Conservation (phyloP, 2,329 filamentous ascomycete genomes). For the Fusarium circinatum region DNA sequence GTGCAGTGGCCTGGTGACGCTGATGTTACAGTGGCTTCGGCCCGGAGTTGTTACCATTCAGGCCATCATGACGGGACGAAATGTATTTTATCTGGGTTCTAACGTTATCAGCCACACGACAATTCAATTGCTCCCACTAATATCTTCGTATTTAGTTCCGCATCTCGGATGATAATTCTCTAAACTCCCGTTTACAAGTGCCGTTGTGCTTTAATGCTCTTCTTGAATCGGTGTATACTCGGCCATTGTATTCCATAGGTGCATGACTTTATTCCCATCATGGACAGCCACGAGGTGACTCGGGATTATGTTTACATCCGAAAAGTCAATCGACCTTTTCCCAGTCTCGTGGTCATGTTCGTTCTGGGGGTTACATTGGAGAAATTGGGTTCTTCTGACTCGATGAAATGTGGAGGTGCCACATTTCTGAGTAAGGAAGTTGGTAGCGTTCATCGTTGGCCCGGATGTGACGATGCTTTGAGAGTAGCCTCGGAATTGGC, state of each 20-base stretch:
- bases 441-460: neutral
- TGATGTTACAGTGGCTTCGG: slow-evolving; percentile 5
- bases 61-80: slow-evolving; percentile 2
- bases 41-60: neutral
- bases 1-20: slow-evolving; percentile 20
- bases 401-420: neutral
- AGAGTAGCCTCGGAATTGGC: neutral
- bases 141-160: neutral
- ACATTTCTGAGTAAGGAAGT: slow-evolving; percentile 16
- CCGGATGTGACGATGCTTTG: neutral
- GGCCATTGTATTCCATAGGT: neutral
- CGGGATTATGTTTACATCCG: slow-evolving; percentile 7
- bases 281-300: neutral
- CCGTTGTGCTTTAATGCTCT: neutral
- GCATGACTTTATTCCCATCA: slow-evolving; percentile 3
- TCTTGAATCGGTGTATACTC: neutral
- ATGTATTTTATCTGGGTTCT: neutral
- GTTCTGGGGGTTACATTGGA: slow-evolving; percentile 8
- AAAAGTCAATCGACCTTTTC: slow-evolving; percentile 3
- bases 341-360: slow-evolving; percentile 6
- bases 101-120: neutral
- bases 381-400: slow-evolving; percentile 4
- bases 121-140: neutral
- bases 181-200: slow-evolving; percentile 6
- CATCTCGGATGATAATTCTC: neutral